Conservation (phyloP, 1,284 basidiomycete genomes). For the Anthracocystis panici-leucophaei region DNA sequence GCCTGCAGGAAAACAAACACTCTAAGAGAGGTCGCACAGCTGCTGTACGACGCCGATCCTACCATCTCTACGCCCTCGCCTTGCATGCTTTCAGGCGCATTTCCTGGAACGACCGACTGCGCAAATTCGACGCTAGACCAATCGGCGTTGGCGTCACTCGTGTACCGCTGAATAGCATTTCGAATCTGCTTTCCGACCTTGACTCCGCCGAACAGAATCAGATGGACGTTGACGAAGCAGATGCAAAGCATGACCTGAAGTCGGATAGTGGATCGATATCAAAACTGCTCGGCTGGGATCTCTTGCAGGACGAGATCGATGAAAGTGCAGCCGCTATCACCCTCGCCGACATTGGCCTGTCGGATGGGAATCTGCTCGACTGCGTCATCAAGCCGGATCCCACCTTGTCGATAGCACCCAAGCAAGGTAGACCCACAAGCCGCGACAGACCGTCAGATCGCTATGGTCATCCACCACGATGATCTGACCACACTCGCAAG, state of each 20-base stretch:
- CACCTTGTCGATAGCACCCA: constrained; percentile 21
- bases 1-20: constrained; percentile 57
- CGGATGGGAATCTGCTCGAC: constrained; percentile 44
- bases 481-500: background rate
- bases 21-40: constrained; percentile 55
- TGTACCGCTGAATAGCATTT: constrained; percentile 31
- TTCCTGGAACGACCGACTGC: constrained; percentile 19
- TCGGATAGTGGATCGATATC: background rate
- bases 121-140: constrained; percentile 24
- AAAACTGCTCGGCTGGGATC: constrained; percentile 23
- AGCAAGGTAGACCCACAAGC: constrained; percentile 11
- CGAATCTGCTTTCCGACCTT: constrained; percentile 31
- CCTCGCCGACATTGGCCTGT: constrained; percentile 38
- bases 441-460: constrained; percentile 29
- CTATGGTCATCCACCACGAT: constrained; percentile 13
- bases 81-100: constrained; percentile 56
- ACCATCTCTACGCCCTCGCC: constrained; percentile 46
- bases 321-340: constrained; percentile 41
- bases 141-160: constrained; percentile 53
- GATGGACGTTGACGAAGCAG: constrained; percentile 22
- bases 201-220: constrained; percentile 10
- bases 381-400: constrained; percentile 52
- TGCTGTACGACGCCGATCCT: constrained; percentile 55
- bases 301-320: constrained; percentile 32
- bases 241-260: background rate